Conservation (phyloP, 2,329 filamentous ascomycete genomes). For the Pochonia chlamydosporia region DNA sequence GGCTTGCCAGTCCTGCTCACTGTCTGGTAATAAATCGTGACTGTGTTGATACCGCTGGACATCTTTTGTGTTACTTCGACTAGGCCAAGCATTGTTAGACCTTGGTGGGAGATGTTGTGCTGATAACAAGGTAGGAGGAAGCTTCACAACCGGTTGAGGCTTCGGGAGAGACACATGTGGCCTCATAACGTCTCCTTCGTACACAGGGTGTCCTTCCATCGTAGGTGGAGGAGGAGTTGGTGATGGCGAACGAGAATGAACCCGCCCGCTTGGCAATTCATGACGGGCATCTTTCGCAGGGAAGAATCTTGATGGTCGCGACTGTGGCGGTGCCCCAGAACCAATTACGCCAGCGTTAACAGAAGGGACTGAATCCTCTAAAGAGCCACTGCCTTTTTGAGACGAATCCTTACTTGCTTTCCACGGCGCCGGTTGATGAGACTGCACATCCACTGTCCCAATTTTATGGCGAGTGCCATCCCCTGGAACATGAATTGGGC, state of each 20-base stretch:
- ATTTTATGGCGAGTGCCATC: slow-evolving; percentile 28
- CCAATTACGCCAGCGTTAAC: slow-evolving; percentile 22
- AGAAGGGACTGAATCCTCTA: slow-evolving; percentile 17
- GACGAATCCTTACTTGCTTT: slow-evolving; percentile 23
- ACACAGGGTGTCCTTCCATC: slow-evolving; percentile 65
- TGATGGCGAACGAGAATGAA: slow-evolving; percentile 43
- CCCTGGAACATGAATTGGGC: slow-evolving; percentile 33
- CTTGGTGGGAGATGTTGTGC: slow-evolving; percentile 19
- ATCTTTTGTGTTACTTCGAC: slow-evolving; percentile 26
- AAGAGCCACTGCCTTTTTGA: slow-evolving; percentile 8
- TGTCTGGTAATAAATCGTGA: slow-evolving; percentile 14
- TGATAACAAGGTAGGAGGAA: slow-evolving; percentile 53
- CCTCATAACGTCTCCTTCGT: slow-evolving; percentile 57
- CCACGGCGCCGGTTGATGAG: slow-evolving; percentile 23
- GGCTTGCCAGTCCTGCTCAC: slow-evolving; percentile 64
- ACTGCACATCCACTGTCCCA: slow-evolving; percentile 20
- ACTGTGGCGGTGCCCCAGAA: slow-evolving; percentile 33
- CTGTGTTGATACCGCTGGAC: slow-evolving; percentile 16
- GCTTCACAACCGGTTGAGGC: slow-evolving; percentile 69
- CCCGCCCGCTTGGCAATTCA: slow-evolving; percentile 29
- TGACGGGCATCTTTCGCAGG: slow-evolving; percentile 45
- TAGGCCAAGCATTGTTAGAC: slow-evolving; percentile 29
- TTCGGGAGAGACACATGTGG: slow-evolving; percentile 67
- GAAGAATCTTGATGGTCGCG: slow-evolving; percentile 56
- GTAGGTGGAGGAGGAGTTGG: slow-evolving; percentile 69